These are phyloP conservation scores for Phytophthora nicotianae DNA, from an alignment of 352 stramenopile species.

Conservation along the genomic window DNA sequence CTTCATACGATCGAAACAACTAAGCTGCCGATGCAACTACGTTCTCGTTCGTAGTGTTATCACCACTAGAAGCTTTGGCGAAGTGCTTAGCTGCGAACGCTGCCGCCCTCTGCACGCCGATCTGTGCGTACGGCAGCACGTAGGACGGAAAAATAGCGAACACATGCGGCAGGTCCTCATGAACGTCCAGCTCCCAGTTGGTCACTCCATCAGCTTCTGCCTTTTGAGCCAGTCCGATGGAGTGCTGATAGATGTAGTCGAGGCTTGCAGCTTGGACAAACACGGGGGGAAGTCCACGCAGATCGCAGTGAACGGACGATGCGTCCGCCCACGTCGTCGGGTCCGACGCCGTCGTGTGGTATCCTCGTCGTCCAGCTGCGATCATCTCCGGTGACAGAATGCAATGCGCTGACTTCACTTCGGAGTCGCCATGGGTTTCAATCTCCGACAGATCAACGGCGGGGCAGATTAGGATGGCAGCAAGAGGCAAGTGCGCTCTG, in stretches of 20 bases:
- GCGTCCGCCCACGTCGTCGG: slow-evolving; percentile 40
- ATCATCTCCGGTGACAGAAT: slow-evolving; percentile 38
- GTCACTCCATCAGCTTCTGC: slow-evolving; percentile 38
- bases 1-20: background rate
- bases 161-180: slow-evolving; percentile 44
- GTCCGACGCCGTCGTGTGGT: slow-evolving; percentile 26
- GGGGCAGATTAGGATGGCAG: slow-evolving; percentile 43
- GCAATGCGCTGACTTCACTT: slow-evolving; percentile 27
- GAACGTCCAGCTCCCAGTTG: slow-evolving; percentile 53
- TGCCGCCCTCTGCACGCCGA: slow-evolving; percentile 40
- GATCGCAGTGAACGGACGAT: slow-evolving; percentile 58
- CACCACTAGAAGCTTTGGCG: slow-evolving; percentile 1
- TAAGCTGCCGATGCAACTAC: slow-evolving; percentile 18
- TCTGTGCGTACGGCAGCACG: slow-evolving; percentile 42
- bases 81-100: slow-evolving; percentile 44
- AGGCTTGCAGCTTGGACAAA: slow-evolving; percentile 49
- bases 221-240: slow-evolving; percentile 40
- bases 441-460: slow-evolving; percentile 51
- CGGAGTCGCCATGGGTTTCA: slow-evolving; percentile 23
- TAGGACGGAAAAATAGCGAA: slow-evolving; percentile 46
- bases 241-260: slow-evolving; percentile 50
- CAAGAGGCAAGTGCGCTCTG: slow-evolving; percentile 33
- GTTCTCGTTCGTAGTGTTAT: background rate
- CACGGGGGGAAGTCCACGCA: slow-evolving; percentile 46
- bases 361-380: slow-evolving; percentile 18